Percentiles rank a stretch among this genome's conserved stretches.
Evolutionary conservation across 495 filamentous ascomycete genomes (phyloP).

Genomic region (Lasiosphaeris hirsuta): DNA sequence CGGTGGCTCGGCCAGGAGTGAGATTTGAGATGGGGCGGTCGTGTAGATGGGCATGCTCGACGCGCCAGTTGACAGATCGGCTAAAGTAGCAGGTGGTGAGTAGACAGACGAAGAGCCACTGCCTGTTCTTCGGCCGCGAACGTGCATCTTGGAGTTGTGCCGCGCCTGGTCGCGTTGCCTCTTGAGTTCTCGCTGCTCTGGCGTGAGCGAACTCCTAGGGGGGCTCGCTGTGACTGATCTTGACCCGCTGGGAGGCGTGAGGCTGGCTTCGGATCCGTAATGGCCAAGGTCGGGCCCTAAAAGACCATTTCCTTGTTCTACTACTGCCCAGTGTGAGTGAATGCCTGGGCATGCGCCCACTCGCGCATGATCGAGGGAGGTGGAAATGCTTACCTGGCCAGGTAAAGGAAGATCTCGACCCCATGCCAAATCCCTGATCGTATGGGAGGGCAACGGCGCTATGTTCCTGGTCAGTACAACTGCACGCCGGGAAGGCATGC

Average conservation of each 20-base stretch:
- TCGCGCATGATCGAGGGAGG: background rate
- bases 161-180: slow-evolving; percentile 46
- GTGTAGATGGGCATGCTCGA: slow-evolving; percentile 45
- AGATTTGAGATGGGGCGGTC: slow-evolving; percentile 42
- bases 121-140: slow-evolving; percentile 37
- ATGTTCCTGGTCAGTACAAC: slow-evolving; percentile 14
- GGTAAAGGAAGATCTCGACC: slow-evolving; percentile 39
- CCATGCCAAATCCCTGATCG: slow-evolving; percentile 45
- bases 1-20: slow-evolving; percentile 43
- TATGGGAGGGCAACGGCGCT: slow-evolving; percentile 47
- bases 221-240: slow-evolving; percentile 47
- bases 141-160: slow-evolving; percentile 39
- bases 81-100: slow-evolving; percentile 39
- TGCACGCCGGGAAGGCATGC: background rate
- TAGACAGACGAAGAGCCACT: slow-evolving; percentile 41
- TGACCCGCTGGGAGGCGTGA: slow-evolving; percentile 42
- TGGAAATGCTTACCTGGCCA: slow-evolving; percentile 35
- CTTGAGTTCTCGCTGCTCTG: slow-evolving; percentile 49
- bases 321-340: slow-evolving; percentile 24
- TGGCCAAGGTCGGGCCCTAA: slow-evolving; percentile 37
- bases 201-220: slow-evolving; percentile 40
- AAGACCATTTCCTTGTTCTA: slow-evolving; percentile 37
- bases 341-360: background rate
- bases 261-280: slow-evolving; percentile 42
- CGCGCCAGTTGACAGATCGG: slow-evolving; percentile 35